Conservation (phyloP, 2,329 filamentous ascomycete genomes). For the Trichoderma simmonsii region DNA sequence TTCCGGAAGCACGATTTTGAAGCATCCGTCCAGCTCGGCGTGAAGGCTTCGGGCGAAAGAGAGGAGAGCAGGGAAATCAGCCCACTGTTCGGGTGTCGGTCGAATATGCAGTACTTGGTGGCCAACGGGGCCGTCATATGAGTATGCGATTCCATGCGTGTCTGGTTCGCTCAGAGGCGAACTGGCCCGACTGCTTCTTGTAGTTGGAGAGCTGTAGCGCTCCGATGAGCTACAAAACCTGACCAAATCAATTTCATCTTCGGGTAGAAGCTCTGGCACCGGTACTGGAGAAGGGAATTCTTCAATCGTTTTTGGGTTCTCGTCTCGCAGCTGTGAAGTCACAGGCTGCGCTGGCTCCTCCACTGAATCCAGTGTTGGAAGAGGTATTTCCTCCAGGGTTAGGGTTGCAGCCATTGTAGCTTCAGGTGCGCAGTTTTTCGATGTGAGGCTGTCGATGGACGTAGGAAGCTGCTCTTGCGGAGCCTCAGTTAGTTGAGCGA, state of each 20-base stretch:
- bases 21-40: slow-evolving; percentile 36
- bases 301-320: background rate
- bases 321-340: background rate
- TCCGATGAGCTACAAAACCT: slow-evolving; percentile 1
- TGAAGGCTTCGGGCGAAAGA: slow-evolving; percentile 32
- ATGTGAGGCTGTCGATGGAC: background rate
- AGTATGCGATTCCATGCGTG: slow-evolving; percentile 26
- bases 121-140: slow-evolving; percentile 32
- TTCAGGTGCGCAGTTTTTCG: background rate
- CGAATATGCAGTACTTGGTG: slow-evolving; percentile 34
- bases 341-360: background rate
- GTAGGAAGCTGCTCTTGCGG: background rate
- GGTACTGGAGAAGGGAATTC: background rate
- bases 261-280: background rate
- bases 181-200: slow-evolving; percentile 22
- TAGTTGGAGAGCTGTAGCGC: background rate
- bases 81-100: slow-evolving; percentile 36
- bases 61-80: slow-evolving; percentile 37
- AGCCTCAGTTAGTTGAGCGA: background rate
- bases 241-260: slow-evolving; percentile 1
- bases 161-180: slow-evolving; percentile 27
- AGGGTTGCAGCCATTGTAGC: background rate
- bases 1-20: slow-evolving; percentile 37
- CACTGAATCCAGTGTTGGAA: background rate
- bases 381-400: background rate